Evolutionary conservation across 2,329 filamentous ascomycete species (phyloP).

Genomic region (Stagonosporopsis vannaccii): DNA sequence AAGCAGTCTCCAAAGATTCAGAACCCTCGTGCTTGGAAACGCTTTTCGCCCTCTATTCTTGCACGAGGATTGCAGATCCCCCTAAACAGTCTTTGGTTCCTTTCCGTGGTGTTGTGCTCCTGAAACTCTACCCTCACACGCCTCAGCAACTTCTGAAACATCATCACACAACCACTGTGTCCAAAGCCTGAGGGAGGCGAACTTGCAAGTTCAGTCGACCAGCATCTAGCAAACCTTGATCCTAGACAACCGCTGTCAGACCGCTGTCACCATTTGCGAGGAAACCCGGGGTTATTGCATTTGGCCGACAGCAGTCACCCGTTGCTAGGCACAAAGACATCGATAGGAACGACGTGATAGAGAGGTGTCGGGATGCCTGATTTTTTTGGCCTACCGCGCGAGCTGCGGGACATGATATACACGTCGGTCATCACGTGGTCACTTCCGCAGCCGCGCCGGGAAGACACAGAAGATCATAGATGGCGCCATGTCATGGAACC

Average conservation of each 20-base stretch:
- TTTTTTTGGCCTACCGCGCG: slow-evolving; percentile 41
- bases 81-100: neutral
- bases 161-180: neutral
- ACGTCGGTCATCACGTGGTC: slow-evolving; percentile 34
- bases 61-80: neutral
- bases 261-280: slow-evolving; percentile 4
- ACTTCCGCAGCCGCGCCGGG: slow-evolving; percentile 27
- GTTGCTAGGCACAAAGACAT: neutral
- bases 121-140: slow-evolving; percentile 9
- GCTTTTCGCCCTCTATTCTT: neutral
- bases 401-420: slow-evolving; percentile 47
- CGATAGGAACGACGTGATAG: neutral
- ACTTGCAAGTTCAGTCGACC: neutral
- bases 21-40: neutral
- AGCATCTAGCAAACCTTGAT: neutral
- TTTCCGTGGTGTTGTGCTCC: slow-evolving; percentile 7
- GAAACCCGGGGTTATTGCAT: neutral
- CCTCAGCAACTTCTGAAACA: slow-evolving; percentile 16
- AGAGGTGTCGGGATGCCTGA: neutral
- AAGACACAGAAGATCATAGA: slow-evolving; percentile 27
- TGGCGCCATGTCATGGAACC: slow-evolving; percentile 27
- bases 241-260: slow-evolving; percentile 13
- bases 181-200: slow-evolving; percentile 7
- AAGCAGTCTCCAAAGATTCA: neutral
- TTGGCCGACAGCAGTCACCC: neutral